phyloP scores from a whole-genome alignment of 768 basidiomycete species.

The Pulveroboletus ravenelii region DNA sequence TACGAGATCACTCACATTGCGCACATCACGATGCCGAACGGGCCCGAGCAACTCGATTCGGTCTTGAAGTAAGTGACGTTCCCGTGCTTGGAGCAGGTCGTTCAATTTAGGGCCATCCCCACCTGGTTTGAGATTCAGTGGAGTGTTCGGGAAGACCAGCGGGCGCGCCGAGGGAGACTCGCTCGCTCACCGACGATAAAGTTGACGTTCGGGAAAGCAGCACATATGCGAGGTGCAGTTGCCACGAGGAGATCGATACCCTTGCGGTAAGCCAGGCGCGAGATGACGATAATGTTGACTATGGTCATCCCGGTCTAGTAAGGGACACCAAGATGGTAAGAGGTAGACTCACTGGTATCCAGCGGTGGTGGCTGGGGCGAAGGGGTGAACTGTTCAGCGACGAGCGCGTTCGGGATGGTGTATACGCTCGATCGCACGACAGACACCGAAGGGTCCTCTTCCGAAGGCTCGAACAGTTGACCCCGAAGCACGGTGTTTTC shows the following conservation, averaged over 20 bases:
- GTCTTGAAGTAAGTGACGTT: constrained; percentile 85
- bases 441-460: constrained; percentile 40
- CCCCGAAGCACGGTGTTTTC: constrained; percentile 95
- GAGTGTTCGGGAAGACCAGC: background rate
- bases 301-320: background rate
- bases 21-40: constrained; percentile 78
- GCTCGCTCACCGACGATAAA: constrained; percentile 70
- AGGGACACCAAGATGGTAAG: too few relatives aligned
- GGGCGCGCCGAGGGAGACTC: too few relatives aligned
- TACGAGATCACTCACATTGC: constrained; percentile 46
- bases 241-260: constrained; percentile 95
- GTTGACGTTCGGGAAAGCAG: constrained; percentile 76
- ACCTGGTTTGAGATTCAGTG: constrained; percentile 41
- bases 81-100: constrained; percentile 92
- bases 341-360: constrained; percentile 47
- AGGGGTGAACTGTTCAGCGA: constrained; percentile 84
- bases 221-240: constrained; percentile 85
- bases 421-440: constrained; percentile 61
- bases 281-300: constrained; percentile 92
- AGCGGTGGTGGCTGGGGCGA: constrained; percentile 37
- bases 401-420: constrained; percentile 91
- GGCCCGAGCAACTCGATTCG: constrained; percentile 86
- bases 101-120: constrained; percentile 95
- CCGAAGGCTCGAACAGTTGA: constrained; percentile 55
- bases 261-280: constrained; percentile 90